Conservation (phyloP, 2,329 filamentous ascomycete species). For the Trichoderma sp. region DNA sequence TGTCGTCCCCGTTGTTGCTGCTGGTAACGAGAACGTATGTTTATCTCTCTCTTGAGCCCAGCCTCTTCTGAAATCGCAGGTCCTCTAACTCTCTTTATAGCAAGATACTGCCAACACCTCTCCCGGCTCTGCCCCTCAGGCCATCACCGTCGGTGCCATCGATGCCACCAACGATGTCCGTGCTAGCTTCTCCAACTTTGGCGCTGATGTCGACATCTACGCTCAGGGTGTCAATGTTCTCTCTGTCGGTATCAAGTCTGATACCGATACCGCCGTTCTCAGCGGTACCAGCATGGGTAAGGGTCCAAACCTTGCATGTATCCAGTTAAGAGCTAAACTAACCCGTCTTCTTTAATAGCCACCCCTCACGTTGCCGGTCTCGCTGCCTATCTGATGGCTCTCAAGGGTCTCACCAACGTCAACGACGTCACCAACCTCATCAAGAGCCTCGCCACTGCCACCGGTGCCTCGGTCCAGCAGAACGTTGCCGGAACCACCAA, state of each 20-base stretch:
- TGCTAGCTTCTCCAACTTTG: slow-evolving; percentile 64
- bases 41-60: neutral
- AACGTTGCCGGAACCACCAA: slow-evolving; percentile 52
- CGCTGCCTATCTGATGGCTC: slow-evolving; percentile 67
- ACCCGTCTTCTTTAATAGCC: slow-evolving; percentile 43
- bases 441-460: slow-evolving; percentile 54
- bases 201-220: slow-evolving; percentile 56
- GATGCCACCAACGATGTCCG: slow-evolving; percentile 53
- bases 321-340: neutral
- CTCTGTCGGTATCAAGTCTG: slow-evolving; percentile 56
- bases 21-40: slow-evolving; percentile 59
- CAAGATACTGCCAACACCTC: slow-evolving; percentile 55
- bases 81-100: slow-evolving; percentile 32
- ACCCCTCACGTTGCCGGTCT: slow-evolving; percentile 70
- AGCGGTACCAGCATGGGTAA: slow-evolving; percentile 63
- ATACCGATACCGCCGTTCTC: slow-evolving; percentile 50
- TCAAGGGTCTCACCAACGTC: slow-evolving; percentile 53
- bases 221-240: slow-evolving; percentile 59
- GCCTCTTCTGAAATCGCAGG: neutral
- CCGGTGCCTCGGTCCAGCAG: slow-evolving; percentile 48
- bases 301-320: slow-evolving; percentile 4
- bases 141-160: slow-evolving; percentile 64
- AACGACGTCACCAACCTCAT: slow-evolving; percentile 51
- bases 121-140: slow-evolving; percentile 58
- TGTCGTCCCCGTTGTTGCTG: slow-evolving; percentile 62